A percentile compares a stretch with the other conserved stretches of the same genome.
Conservation (phyloP, 768 basidiomycete genomes). For the Hygrocybe coccinea region DNA sequence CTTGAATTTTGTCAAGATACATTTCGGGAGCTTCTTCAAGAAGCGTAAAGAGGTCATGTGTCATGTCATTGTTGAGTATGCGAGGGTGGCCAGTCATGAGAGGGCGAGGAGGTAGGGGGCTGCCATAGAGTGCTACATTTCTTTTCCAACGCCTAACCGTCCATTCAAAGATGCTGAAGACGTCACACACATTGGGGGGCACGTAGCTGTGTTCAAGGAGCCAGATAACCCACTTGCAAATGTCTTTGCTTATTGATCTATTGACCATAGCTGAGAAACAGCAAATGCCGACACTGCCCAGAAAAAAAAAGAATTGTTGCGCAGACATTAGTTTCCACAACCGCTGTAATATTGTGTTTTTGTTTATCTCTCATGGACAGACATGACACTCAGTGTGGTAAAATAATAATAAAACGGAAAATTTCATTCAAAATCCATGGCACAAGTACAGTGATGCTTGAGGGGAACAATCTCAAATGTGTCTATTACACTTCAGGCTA, state of each 20-base stretch:
- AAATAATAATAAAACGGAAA: too few relatives aligned
- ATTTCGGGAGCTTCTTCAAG: slow-evolving; percentile 4
- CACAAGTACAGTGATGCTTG: too few relatives aligned
- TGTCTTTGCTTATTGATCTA: slow-evolving; percentile 15
- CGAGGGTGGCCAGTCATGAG: slow-evolving; percentile 13
- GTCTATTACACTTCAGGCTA: too few relatives aligned
- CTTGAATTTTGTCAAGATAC: slow-evolving; percentile 5
- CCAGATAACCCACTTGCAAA: slow-evolving; percentile 13
- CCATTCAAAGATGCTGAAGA: slow-evolving; percentile 11
- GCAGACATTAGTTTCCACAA: not conserved
- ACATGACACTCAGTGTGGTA: too few relatives aligned
- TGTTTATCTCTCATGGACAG: too few relatives aligned
- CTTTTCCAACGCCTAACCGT: slow-evolving; percentile 10
- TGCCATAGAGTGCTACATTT: slow-evolving; percentile 3
- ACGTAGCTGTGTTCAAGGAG: slow-evolving; percentile 12
- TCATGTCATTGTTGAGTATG: slow-evolving; percentile 6
- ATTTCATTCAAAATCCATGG: too few relatives aligned
- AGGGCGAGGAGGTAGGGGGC: slow-evolving; percentile 5
- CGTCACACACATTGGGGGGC: slow-evolving; percentile 12
- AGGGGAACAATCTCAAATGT: too few relatives aligned
- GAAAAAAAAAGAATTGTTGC: not conserved
- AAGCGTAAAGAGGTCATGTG: not conserved
- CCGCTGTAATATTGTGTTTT: not conserved
- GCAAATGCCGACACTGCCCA: not conserved
- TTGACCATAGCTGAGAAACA: slow-evolving; percentile 7